Evolutionary conservation across 495 filamentous ascomycete genomes (phyloP), one percentile per base, ranked within the genome.

Genomic region (Aspergillus bridgeri): DNA sequence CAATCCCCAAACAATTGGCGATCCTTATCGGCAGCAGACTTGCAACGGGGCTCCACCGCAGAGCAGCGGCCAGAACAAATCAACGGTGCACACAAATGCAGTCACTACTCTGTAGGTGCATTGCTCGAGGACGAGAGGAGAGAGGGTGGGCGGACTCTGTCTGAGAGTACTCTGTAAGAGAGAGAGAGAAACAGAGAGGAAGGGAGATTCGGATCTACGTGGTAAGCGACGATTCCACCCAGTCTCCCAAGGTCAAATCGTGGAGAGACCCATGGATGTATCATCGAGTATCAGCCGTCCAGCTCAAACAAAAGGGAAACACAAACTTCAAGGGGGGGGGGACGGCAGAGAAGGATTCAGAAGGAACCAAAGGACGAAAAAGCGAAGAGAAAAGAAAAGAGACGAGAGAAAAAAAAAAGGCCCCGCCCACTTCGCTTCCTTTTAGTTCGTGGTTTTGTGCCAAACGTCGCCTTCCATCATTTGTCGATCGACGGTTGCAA

Each of bases 31-130:
- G 60, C 60, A 60, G 55, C 49, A 45, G 17, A 59, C 58, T 61
- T 48, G 18, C 25, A 50, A 54, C 19, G 53, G 50, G 42, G 42
- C 60, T 58, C 48, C 54, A 58, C 54, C 54, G 48, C 59, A 54
- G 48, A 59, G 59, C 60, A 66, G 66, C 65, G 61, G 59, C 53
- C 61, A 45, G 53, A 62, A 65, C 72, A 73, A 73, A 75, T 75
- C 70, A 73, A 63, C 61, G 59, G 64, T 66, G 65, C 71, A 75
- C 70, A 73, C 70, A 72, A 65, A 56, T 63, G 64, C 60, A 60
- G 53, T 38, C 49, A 53, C n/a, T n/a, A n/a, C n/a, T n/a, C n/a
- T n/a, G n/a, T n/a, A n/a, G n/a, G 48, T 51, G 42, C 42, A 43
- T 59, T 33, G 27, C 24, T 42, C 44, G 48, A 56, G 56, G 43